Evolutionary conservation across 148 eudicot species (phyloP), one percentile per base, ranked within the genome.

Genomic region (Chenopodium formosanum): DNA sequence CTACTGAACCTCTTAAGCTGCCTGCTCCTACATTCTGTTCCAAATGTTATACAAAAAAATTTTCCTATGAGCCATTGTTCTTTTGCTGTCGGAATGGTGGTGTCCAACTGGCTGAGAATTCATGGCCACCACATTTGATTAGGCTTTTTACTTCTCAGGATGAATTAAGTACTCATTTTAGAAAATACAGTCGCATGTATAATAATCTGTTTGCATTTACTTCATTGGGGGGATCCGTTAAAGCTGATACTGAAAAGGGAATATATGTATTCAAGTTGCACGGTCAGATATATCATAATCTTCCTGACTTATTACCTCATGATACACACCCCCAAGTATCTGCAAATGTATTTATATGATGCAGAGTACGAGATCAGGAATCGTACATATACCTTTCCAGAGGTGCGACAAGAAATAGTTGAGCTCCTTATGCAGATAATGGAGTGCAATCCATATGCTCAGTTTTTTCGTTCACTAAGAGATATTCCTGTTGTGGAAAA

Each of bases 371-470:
- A 37, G 7, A 37, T 37, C 44, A 37, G 0, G 7, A 37, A 37
- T 37, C 44, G 44, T 5, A 37, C 44, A 37, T 37, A 7, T 37
- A 37, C 44, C 0, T 37, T 48, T 48, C 53, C 53, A 7, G 3
- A 48, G 1, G 3, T 48, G 14, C 12, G 0, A 2, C 3, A 40
- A 23, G 11, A 25, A 1, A 4, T 76, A 37, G 60, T 0, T 16
- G 1, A 14, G 31, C 44, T 50, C 0, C 27, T 78, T 0, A 78
- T 68, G 64, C 3, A 14, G 0, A 4, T 78, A 1, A 78, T 67
- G 53, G 7, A 50, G 19, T 9, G 7, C 3, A 74, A 81, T 50
- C 83, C 78, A 1, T 81, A 81, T 22, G 78, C 78, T 1, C 1
- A 2, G 1, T 74, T 81, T 27, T 81, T 81, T 4, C 37, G 27